A percentile compares a stretch with the other conserved stretches of the same genome.
phyloP scores from a whole-genome alignment of 2,329 filamentous ascomycete species.

The Hypoxylon sp. region DNA sequence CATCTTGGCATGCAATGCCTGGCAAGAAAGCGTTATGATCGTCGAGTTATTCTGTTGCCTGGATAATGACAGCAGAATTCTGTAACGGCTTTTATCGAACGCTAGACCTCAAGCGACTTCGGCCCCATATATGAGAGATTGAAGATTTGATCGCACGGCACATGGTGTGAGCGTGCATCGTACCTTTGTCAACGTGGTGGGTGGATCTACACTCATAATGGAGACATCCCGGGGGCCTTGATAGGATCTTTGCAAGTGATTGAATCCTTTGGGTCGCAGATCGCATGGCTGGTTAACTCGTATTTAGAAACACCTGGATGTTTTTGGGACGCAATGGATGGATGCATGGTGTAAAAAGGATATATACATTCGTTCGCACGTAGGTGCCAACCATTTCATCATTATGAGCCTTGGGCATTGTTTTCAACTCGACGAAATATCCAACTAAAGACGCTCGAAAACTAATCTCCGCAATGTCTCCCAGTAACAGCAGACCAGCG shows the following conservation, averaged over 20 bases:
- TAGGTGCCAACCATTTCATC: background rate
- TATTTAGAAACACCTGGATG: conserved; percentile 11
- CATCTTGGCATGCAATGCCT: conserved; percentile 12
- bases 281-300: conserved; percentile 11
- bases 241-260: conserved; percentile 4
- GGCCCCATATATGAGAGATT: background rate
- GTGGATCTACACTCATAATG: conserved; percentile 8
- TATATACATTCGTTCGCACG: background rate
- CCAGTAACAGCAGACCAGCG: background rate
- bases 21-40: background rate
- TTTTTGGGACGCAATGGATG: background rate
- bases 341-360: background rate
- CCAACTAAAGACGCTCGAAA: background rate
- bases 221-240: background rate
- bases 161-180: background rate
- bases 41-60: conserved; percentile 18
- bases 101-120: background rate
- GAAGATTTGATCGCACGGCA: conserved; percentile 2
- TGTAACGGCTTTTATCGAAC: background rate
- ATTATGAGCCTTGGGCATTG: background rate
- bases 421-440: background rate
- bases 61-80: conserved; percentile 1
- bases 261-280: conserved; percentile 20
- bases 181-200: conserved; percentile 3
- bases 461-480: conserved; percentile 17